Percentiles rank a stretch among this genome's conserved stretches.
Evolutionary conservation across 2,329 filamentous ascomycete species (phyloP).

Genomic region (Alternaria triticimaculans): DNA sequence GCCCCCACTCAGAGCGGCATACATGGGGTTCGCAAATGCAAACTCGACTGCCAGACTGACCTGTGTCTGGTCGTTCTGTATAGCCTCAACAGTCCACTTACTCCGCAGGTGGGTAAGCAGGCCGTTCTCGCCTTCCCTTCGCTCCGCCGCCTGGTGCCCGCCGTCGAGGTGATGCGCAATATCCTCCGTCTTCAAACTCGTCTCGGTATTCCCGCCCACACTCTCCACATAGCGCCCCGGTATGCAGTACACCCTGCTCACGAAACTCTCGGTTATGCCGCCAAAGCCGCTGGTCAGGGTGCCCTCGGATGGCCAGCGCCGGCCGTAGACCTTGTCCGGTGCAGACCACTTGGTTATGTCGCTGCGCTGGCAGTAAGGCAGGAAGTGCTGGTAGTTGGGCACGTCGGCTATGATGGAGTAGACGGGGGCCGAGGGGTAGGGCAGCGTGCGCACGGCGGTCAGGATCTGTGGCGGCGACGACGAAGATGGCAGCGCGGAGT

Average conservation of each 20-base stretch:
- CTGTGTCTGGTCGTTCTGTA: constrained; percentile 64
- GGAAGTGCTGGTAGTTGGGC: constrained; percentile 77
- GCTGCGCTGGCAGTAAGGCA: constrained; percentile 87
- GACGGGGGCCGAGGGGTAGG: constrained; percentile 72
- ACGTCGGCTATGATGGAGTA: constrained; percentile 91
- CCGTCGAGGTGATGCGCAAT: constrained; percentile 53
- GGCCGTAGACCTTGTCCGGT: constrained; percentile 56
- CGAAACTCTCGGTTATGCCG: constrained; percentile 82
- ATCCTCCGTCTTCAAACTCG: constrained; percentile 50
- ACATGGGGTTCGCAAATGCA: constrained; percentile 86
- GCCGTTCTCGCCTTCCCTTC: constrained; percentile 15
- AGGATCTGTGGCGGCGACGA: constrained; percentile 66
- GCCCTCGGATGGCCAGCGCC: constrained; percentile 73
- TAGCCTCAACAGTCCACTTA: constrained; percentile 67
- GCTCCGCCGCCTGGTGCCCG: not conserved
- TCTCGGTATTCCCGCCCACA: constrained; percentile 65
- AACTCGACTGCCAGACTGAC: constrained; percentile 81
- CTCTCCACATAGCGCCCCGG: constrained; percentile 78
- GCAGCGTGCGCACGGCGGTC: constrained; percentile 75
- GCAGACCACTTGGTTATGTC: constrained; percentile 76
- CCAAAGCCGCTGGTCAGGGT: constrained; percentile 87
- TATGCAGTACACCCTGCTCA: constrained; percentile 78
- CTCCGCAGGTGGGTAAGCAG: constrained; percentile 74
- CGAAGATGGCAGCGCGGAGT: constrained; percentile 27
- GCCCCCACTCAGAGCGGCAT: constrained; percentile 79